Conservation (phyloP, 441 rosid species). For the Melianthus villosus region DNA sequence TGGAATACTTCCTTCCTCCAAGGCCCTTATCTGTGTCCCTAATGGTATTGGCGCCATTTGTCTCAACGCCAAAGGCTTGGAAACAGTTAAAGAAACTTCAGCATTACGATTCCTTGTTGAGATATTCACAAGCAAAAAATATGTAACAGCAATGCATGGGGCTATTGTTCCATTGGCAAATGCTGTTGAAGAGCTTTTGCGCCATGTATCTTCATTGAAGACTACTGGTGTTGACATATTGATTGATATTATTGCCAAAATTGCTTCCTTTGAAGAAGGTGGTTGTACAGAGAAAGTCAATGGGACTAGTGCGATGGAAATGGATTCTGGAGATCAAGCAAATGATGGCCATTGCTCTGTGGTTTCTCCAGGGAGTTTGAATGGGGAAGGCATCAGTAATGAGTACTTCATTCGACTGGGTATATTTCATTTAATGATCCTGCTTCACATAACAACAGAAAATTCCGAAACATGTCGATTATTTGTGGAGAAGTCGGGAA, state of each 20-base stretch:
- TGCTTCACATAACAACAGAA: constrained; percentile 91
- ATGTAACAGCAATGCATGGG: constrained; percentile 81
- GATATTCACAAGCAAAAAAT: constrained; percentile 64
- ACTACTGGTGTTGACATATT: constrained; percentile 79
- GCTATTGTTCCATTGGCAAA: constrained; percentile 84
- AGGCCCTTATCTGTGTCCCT: constrained; percentile 91
- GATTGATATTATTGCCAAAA: constrained; percentile 67
- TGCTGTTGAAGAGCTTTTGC: constrained; percentile 87
- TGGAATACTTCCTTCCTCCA: constrained; percentile 81
- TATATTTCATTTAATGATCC: constrained; percentile 85
- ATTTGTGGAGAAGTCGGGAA: constrained; percentile 89
- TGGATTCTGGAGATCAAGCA: constrained; percentile 66
- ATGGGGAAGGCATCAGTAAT: constrained; percentile 40
- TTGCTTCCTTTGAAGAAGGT: constrained; percentile 47
- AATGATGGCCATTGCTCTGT: constrained; percentile 28
- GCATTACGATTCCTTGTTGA: constrained; percentile 84
- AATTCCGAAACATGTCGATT: constrained; percentile 87
- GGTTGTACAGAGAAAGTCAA: constrained; percentile 24
- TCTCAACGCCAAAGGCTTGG: constrained; percentile 75
- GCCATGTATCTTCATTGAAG: constrained; percentile 84
- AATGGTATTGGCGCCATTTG: constrained; percentile 96
- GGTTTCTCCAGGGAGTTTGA: constrained; percentile 26
- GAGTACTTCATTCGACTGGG: constrained; percentile 78
- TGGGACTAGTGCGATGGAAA: constrained; percentile 73
- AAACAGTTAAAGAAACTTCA: constrained; percentile 71